phyloP scores from a whole-genome alignment of 2,329 filamentous ascomycete genomes.

The Sarocladiaceae sp. region DNA sequence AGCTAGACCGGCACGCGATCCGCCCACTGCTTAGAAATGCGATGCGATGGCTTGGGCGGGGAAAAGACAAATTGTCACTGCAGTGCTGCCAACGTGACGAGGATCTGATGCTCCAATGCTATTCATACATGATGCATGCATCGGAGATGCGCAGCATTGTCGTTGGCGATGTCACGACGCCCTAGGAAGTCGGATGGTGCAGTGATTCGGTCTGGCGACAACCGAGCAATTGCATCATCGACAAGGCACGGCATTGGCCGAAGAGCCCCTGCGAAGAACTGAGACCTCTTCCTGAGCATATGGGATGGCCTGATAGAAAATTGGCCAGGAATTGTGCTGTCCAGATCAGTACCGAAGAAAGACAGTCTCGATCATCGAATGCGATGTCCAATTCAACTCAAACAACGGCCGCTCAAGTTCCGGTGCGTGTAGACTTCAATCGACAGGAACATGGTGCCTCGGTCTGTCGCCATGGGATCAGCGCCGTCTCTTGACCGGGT shows the following conservation, averaged over 20 bases:
- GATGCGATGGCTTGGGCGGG: not conserved
- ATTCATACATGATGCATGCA: not conserved
- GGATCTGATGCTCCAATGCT: not conserved
- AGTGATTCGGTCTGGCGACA: slow-evolving; percentile 2
- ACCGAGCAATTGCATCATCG: slow-evolving; percentile 9
- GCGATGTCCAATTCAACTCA: no score
- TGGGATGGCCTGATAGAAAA: not conserved
- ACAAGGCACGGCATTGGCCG: slow-evolving; percentile 8
- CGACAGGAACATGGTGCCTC: no score
- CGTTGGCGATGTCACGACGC: not conserved
- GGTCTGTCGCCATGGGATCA: no score
- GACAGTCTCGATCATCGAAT: no score
- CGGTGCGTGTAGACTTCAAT: no score
- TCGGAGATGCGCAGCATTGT: not conserved
- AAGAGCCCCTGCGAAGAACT: slow-evolving; percentile 1
- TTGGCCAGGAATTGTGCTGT: no score
- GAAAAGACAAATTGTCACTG: not conserved
- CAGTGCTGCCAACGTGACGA: not conserved
- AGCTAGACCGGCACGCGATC: slow-evolving; percentile 6
- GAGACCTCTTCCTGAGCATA: not conserved
- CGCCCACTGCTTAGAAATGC: slow-evolving; percentile 10
- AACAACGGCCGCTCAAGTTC: no score
- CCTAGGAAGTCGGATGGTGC: not conserved
- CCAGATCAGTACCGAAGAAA: no score
- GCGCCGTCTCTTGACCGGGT: no score